phyloP scores from a whole-genome alignment of 495 filamentous ascomycete genomes.

The Glonium stellatum region DNA sequence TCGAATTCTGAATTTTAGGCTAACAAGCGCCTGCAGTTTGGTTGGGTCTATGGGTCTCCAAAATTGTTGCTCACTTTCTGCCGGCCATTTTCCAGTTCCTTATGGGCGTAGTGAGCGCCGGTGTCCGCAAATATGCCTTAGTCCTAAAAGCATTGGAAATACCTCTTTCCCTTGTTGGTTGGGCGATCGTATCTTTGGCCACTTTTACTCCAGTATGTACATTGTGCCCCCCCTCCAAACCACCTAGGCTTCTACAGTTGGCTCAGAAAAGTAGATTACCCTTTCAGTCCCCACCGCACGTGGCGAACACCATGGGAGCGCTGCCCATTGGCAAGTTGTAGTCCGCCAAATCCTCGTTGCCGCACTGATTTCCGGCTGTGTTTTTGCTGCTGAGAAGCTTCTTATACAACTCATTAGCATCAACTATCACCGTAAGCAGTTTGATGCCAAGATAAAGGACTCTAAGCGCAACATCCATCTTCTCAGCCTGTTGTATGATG shows the following conservation, averaged over 20 bases:
- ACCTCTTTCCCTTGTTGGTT: conserved; percentile 79
- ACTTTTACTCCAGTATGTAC: conserved; percentile 59
- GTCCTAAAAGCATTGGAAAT: conserved; percentile 75
- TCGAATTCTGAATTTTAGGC: not conserved
- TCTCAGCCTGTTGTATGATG: conserved; percentile 78
- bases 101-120: conserved; percentile 81
- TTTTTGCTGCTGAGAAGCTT: conserved; percentile 74
- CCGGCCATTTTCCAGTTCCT: conserved; percentile 80
- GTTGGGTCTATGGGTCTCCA: conserved; percentile 80
- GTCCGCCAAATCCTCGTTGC: conserved; percentile 70
- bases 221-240: not conserved
- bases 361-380: conserved; percentile 64
- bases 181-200: conserved; percentile 71
- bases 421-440: conserved; percentile 90
- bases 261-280: not conserved
- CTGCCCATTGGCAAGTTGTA: conserved; percentile 48
- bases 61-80: conserved; percentile 71
- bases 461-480: conserved; percentile 80
- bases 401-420: conserved; percentile 90
- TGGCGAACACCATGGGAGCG: conserved; percentile 9
- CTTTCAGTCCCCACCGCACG: conserved; percentile 12
- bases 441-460: conserved; percentile 75
- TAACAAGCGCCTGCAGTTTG: conserved; percentile 46
- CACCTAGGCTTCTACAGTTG: not conserved
- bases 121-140: conserved; percentile 85